Percentiles rank a stretch among this genome's conserved stretches.
Conservation (phyloP, 169 alveolate genomes). For the Eimeria sp. region DNA sequence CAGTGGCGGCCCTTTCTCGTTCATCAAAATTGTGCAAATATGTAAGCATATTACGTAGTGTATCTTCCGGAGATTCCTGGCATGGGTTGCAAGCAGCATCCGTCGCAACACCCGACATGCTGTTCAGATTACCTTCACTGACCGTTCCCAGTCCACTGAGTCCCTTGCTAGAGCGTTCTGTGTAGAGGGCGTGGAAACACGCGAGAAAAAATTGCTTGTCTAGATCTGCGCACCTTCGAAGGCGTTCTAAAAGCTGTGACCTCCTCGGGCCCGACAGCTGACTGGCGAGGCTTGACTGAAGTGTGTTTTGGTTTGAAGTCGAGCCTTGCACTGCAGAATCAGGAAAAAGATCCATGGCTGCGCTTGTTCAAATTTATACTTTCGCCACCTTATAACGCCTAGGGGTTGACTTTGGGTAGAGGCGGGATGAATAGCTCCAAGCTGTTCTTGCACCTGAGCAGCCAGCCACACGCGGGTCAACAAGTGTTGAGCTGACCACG, state of each 20-base stretch:
- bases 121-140: neutral
- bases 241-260: neutral
- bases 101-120: neutral
- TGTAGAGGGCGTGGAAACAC: conserved; percentile 17
- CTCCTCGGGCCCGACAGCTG: neutral
- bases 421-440: neutral
- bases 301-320: neutral
- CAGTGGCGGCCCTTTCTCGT: neutral
- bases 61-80: neutral
- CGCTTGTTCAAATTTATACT: neutral
- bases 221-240: neutral
- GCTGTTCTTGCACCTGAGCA: neutral
- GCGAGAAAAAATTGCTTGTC: neutral
- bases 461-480: neutral
- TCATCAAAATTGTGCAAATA: neutral
- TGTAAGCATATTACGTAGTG: neutral
- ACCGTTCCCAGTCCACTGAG: neutral
- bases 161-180: neutral
- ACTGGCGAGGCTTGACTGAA: neutral
- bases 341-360: neutral
- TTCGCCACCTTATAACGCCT: no score
- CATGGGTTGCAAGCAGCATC: neutral
- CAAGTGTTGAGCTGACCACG: no score
- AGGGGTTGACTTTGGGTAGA: no score
- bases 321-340: neutral